Evolutionary conservation across 2,329 filamentous ascomycete genomes (phyloP).

Genomic region (Plectosphaerella plurivora): DNA sequence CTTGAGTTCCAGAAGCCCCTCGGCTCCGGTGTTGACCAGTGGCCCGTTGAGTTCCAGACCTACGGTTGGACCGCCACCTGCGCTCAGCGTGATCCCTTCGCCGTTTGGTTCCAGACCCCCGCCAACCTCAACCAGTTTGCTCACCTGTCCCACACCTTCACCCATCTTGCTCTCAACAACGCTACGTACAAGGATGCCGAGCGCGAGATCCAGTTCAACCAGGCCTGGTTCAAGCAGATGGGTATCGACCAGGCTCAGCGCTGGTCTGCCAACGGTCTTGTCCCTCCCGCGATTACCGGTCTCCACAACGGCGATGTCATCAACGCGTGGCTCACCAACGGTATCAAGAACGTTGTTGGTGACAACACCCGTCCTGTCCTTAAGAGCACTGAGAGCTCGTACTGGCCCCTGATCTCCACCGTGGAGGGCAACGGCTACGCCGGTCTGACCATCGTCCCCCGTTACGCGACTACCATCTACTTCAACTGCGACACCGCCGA

Average conservation of each 20-base stretch:
- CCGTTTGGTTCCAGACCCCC: conserved; percentile 46
- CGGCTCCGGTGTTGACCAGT: conserved; percentile 43
- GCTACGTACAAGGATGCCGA: conserved; percentile 52
- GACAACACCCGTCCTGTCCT: conserved; percentile 57
- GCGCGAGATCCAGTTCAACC: conserved; percentile 57
- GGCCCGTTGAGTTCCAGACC: conserved; percentile 44
- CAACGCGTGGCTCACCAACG: conserved; percentile 53
- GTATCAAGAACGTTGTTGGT: conserved; percentile 54
- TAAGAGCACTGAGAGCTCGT: conserved; percentile 31
- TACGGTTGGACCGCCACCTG: conserved; percentile 48
- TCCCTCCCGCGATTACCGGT: conserved; percentile 60
- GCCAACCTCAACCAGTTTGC: conserved; percentile 49
- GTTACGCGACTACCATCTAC: conserved; percentile 58
- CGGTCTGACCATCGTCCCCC: conserved; percentile 52
- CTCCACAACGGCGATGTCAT: conserved; percentile 60
- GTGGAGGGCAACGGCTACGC: conserved; percentile 46
- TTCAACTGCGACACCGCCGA: conserved; percentile 57
- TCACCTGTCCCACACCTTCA: conserved; percentile 60
- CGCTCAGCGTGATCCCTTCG: conserved; percentile 43
- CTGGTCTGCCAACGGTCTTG: conserved; percentile 51
- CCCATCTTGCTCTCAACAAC: conserved; percentile 54
- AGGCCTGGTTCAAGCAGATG: conserved; percentile 51
- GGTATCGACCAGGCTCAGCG: conserved; percentile 39
- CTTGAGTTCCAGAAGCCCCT: conserved; percentile 41
- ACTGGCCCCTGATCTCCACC: conserved; percentile 22